Percentiles rank a stretch among this genome's conserved stretches.
Conservation (phyloP, 192 early-diverging fungal species). For the Phlyctochytrium bullatum region DNA sequence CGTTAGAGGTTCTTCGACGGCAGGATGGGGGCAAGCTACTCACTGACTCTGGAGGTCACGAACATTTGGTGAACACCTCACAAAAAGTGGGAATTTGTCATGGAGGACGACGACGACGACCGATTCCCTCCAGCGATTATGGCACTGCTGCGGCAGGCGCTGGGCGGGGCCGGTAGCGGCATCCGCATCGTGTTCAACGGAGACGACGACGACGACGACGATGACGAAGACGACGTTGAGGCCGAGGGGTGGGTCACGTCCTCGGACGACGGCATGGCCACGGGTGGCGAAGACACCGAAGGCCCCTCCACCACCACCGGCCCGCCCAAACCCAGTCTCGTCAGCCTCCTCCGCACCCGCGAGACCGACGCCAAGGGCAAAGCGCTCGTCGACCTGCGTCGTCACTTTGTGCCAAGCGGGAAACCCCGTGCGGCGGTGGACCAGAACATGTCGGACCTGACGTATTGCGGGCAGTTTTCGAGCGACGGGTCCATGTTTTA, state of each 20-base stretch:
- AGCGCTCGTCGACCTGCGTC: neutral
- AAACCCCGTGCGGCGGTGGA: conserved; percentile 20
- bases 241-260: neutral
- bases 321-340: neutral
- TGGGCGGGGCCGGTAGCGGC: too few species aligned
- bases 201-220: conserved; percentile 6
- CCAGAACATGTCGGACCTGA: too few species aligned
- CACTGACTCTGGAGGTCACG: neutral
- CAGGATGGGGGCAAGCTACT: neutral
- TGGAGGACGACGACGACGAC: too few species aligned
- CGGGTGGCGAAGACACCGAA: neutral
- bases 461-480: conserved; percentile 59
- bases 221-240: neutral
- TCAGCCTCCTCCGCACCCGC: neutral
- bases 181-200: too few species aligned
- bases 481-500: conserved; percentile 52
- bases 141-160: too few species aligned
- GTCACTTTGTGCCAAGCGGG: conserved; percentile 20
- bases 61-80: too few species aligned
- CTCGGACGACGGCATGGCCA: neutral
- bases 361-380: neutral
- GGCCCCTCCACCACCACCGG: neutral
- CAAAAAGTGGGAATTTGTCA: too few species aligned
- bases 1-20: neutral
- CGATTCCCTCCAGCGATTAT: too few species aligned